These are phyloP conservation scores for Brettanomyces nanus DNA, from an alignment of 805 yeast species.

Conservation along the genomic window DNA sequence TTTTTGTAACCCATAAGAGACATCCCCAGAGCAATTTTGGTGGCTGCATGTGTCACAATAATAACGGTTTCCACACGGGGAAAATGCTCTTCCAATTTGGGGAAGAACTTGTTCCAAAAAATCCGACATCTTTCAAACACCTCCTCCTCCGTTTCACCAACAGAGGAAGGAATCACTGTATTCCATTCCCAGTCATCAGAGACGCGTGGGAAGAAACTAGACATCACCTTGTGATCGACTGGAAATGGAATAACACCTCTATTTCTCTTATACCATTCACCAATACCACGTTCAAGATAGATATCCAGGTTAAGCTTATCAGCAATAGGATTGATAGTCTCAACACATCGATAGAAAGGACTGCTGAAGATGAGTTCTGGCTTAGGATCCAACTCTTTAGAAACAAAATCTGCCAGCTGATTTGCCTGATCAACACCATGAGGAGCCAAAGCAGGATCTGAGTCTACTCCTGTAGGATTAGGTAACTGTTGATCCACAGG, in stretches of 20 bases:
- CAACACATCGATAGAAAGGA: conserved; percentile 86
- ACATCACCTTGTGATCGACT: conserved; percentile 41
- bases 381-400: conserved; percentile 35
- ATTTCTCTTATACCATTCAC: conserved; percentile 84
- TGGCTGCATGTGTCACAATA: conserved; percentile 89
- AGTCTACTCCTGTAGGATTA: conserved; percentile 81
- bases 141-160: conserved; percentile 73
- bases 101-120: conserved; percentile 52
- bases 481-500: conserved; percentile 81
- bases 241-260: conserved; percentile 66
- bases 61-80: conserved; percentile 60
- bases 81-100: conserved; percentile 43
- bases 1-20: conserved; percentile 47
- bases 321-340: conserved; percentile 70
- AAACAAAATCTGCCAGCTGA: conserved; percentile 59
- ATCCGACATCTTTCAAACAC: conserved; percentile 50
- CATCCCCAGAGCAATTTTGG: conserved; percentile 83
- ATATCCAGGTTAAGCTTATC: conserved; percentile 49
- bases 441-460: conserved; percentile 81
- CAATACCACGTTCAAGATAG: conserved; percentile 71
- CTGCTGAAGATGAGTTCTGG: conserved; percentile 71
- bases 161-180: conserved; percentile 48
- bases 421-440: conserved; percentile 86
- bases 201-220: conserved; percentile 44
- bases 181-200: conserved; percentile 37